These are phyloP conservation scores for Tolypocladium inflatum DNA, from an alignment of 2,329 filamentous ascomycete genomes.

Conservation along the genomic window DNA sequence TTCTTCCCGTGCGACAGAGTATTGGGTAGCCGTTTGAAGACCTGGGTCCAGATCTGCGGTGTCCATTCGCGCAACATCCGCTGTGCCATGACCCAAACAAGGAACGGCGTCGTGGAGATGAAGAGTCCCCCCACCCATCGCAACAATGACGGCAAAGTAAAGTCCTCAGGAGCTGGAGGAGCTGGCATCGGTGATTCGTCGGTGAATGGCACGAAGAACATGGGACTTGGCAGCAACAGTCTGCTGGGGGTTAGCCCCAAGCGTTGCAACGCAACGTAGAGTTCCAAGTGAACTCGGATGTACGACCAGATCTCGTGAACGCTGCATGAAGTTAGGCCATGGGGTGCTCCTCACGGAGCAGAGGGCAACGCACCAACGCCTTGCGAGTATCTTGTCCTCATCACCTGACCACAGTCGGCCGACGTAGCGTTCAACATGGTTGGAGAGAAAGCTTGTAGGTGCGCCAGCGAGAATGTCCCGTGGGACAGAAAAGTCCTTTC, in stretches of 20 bases:
- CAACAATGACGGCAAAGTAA: slow-evolving; percentile 27
- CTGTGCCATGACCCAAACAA: slow-evolving; percentile 34
- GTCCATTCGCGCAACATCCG: slow-evolving; percentile 25
- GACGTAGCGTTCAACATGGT: slow-evolving; percentile 17
- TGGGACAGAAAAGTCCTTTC: slow-evolving; percentile 18
- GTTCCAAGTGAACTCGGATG: slow-evolving; percentile 38
- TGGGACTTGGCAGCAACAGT: slow-evolving; percentile 31
- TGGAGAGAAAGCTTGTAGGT: slow-evolving; percentile 17
- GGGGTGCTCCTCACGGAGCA: background rate
- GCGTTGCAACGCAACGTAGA: slow-evolving; percentile 43
- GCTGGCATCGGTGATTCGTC: slow-evolving; percentile 37
- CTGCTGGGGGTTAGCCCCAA: slow-evolving; percentile 34
- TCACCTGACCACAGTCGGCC: slow-evolving; percentile 14
- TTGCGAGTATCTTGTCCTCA: slow-evolving; percentile 10
- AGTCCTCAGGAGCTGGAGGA: slow-evolving; percentile 30
- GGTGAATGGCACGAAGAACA: slow-evolving; percentile 47
- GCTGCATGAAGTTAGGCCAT: slow-evolving; percentile 12
- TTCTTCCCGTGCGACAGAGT: slow-evolving; percentile 20
- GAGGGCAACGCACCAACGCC: slow-evolving; percentile 15
- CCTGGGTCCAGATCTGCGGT: slow-evolving; percentile 24
- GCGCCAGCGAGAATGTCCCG: slow-evolving; percentile 22
- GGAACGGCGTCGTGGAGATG: slow-evolving; percentile 36
- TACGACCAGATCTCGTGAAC: slow-evolving; percentile 27
- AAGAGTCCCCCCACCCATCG: slow-evolving; percentile 33
- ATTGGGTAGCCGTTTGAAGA: slow-evolving; percentile 30